Conservation (phyloP, 176 grass and related monocot genomes). For the Carex myosuroides region DNA sequence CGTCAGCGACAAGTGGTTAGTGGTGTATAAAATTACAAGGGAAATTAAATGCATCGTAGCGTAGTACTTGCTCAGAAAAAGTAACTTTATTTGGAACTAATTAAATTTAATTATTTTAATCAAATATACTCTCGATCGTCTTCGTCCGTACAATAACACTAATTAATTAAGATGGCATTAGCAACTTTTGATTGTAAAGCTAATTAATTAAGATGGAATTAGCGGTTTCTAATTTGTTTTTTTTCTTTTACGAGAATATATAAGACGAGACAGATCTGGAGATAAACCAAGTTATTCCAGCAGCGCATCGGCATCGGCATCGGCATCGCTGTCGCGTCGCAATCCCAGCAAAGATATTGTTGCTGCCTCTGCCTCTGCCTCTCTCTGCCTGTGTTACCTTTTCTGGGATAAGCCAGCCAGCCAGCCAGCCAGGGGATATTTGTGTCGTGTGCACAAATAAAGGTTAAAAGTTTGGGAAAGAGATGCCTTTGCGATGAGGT, state of each 20-base stretch:
- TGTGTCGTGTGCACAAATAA: constrained; percentile 1
- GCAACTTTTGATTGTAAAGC: neutral
- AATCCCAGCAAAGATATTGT: constrained; percentile 29
- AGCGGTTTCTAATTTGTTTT: neutral
- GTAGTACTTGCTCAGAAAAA: neutral
- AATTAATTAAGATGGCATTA: neutral
- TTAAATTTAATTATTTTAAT: neutral
- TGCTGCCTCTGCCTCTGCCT: neutral
- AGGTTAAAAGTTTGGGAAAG: constrained; percentile 17
- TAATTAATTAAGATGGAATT: neutral
- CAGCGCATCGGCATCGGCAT: neutral
- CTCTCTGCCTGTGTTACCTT: neutral
- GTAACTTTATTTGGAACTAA: neutral
- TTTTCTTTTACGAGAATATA: neutral
- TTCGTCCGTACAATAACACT: neutral
- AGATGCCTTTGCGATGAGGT: constrained; percentile 21
- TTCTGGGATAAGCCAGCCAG: constrained; percentile 11
- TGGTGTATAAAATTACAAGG: neutral
- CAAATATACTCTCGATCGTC: neutral
- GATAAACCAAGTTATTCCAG: neutral
- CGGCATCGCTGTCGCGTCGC: constrained; percentile 13
- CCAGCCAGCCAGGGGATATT: too few relatives aligned
- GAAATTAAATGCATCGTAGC: neutral
- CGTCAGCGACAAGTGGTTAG: too few relatives aligned
- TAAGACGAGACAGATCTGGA: neutral